phyloP scores from a whole-genome alignment of 2,329 filamentous ascomycete species.

The Salinomyces thailandicus region DNA sequence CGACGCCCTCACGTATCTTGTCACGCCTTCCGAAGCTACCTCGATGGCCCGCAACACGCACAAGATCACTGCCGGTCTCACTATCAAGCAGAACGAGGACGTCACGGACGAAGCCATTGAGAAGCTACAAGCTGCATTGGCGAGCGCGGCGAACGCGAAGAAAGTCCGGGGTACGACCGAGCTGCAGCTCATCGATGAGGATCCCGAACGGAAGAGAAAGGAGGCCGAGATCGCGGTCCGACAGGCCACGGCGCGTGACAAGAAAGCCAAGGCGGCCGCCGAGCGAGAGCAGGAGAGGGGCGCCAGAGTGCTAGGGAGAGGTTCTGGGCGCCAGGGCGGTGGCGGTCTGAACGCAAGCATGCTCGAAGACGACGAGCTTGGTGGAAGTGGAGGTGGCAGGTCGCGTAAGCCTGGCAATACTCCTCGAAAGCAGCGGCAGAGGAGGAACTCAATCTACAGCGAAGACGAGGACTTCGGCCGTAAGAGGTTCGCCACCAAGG shows the following conservation, averaged over 20 bases:
- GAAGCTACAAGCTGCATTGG: slow-evolving; percentile 56
- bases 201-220: slow-evolving; percentile 65
- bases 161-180: slow-evolving; percentile 44
- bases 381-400: slow-evolving; percentile 16
- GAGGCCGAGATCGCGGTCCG: slow-evolving; percentile 62
- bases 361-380: slow-evolving; percentile 49
- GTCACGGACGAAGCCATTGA: slow-evolving; percentile 62
- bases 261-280: slow-evolving; percentile 57
- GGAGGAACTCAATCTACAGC: slow-evolving; percentile 41
- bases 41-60: slow-evolving; percentile 62
- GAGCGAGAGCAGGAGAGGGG: slow-evolving; percentile 52
- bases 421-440: slow-evolving; percentile 20
- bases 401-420: slow-evolving; percentile 24
- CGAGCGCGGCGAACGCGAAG: slow-evolving; percentile 49
- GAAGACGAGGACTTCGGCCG: slow-evolving; percentile 71
- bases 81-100: slow-evolving; percentile 55
- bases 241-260: slow-evolving; percentile 36
- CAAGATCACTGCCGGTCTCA: slow-evolving; percentile 64
- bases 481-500: slow-evolving; percentile 48
- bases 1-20: slow-evolving; percentile 67
- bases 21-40: slow-evolving; percentile 57
- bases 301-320: slow-evolving; percentile 39
- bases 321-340: slow-evolving; percentile 36
- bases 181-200: slow-evolving; percentile 59
- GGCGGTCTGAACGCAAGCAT: slow-evolving; percentile 57